These are phyloP conservation scores for Thelonectria discophora DNA, from an alignment of 2,329 filamentous ascomycete species.

Conservation along the genomic window DNA sequence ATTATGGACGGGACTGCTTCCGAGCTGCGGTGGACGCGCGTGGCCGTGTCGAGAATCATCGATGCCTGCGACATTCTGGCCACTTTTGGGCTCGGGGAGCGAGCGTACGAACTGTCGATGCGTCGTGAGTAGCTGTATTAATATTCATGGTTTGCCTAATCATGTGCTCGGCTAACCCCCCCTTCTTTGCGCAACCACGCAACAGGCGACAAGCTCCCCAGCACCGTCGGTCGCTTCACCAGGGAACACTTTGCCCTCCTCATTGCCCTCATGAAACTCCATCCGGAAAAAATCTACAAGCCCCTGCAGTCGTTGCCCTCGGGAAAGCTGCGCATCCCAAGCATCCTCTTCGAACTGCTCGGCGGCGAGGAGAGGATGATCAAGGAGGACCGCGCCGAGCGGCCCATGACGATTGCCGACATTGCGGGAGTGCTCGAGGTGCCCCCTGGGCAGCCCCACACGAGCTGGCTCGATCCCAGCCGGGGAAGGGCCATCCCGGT, in stretches of 20 bases:
- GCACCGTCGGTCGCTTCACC: conserved; percentile 1
- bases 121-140: conserved; percentile 5
- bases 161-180: neutral
- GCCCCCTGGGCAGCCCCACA: neutral
- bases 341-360: neutral
- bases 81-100: conserved; percentile 3
- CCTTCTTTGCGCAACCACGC: neutral
- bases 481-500: neutral
- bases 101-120: conserved; percentile 4
- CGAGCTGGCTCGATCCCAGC: neutral
- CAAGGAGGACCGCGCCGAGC: neutral
- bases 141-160: neutral
- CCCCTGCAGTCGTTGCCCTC: neutral
- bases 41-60: conserved; percentile 1
- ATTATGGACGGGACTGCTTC: conserved; percentile 1
- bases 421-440: neutral
- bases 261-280: neutral
- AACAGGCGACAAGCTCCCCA: conserved; percentile 2
- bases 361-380: neutral
- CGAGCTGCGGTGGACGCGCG: conserved; percentile 1
- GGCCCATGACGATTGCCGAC: neutral
- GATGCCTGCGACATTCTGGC: neutral
- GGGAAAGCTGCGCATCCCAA: neutral
- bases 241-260: conserved; percentile 7
- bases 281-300: conserved; percentile 2